Evolutionary conservation across 1,139 yeast genomes (phyloP), one percentile per base, ranked within the genome.

Genomic region (Yamadazyma jaroonii): DNA sequence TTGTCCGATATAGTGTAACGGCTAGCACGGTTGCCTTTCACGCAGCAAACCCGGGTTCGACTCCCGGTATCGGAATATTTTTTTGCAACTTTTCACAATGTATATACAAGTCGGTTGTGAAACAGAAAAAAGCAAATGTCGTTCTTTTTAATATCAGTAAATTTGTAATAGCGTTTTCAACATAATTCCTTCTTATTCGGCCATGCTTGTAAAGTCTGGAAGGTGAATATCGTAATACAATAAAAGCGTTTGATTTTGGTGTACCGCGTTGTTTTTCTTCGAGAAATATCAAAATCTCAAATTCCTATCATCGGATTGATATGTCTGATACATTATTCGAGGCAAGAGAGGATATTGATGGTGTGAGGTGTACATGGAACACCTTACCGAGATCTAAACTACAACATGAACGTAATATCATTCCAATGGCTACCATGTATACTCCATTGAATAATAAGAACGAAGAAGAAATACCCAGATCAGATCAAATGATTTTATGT

Each of bases 311-410:
- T 29, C 25, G 15, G 32, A 30, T 25, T 15, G 20, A n/a, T 8
- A 26, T 32, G 30, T 29, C 29, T 23, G 34, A 31, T 22, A 9
- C 34, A 15, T 15, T 26, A 9, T 88, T 89, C 61, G 97, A 90
- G 61, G 77, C 78, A 32, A 76, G 79, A 52, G 98, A 92, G 62
- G 97, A 92, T 57, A 62, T 65, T 41, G 95, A 90, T 57, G 98
- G 97, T 39, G 81, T 89, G 35, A 79, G 97, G 49, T 78, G 86
- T 59, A 77, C 96, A 17, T 92, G 97, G 96, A 90, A 87, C 60
- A 77, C 79, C 35, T 72, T 92, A 38, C 89, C 92, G 10, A 64
- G 77, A 28, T 71, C 83, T 9, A 73, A 73, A 48, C 66, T 75
- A 32, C 84, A 81, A 41, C 79, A 81, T 38, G 68, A 75, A 22